A percentile compares a stretch with the other conserved stretches of the same genome.
Conservation (phyloP, 2,329 filamentous ascomycete genomes). For the Cladosporium sp. region DNA sequence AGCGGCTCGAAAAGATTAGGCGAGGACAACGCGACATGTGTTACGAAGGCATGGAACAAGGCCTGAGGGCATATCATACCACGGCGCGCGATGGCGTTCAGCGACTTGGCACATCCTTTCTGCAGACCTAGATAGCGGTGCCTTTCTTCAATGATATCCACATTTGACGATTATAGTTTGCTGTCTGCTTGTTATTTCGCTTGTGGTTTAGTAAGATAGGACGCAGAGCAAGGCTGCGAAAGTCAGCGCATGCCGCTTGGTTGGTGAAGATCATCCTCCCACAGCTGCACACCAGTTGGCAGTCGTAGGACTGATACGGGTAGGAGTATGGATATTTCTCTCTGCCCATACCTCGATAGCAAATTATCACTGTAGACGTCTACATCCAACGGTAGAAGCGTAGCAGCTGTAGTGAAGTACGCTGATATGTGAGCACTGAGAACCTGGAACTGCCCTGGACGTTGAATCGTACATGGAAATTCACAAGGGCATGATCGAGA, state of each 20-base stretch:
- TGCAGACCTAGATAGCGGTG: neutral
- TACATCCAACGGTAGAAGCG: neutral
- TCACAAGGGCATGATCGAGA: too few relatives aligned
- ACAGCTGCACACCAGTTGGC: neutral
- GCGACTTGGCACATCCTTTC: constrained; percentile 12
- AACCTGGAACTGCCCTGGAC: too few relatives aligned
- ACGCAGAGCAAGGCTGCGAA: neutral
- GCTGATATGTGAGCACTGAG: neutral
- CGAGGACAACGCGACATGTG: constrained; percentile 2
- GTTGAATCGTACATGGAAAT: too few relatives aligned
- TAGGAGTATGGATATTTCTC: neutral
- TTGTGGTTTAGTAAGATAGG: neutral
- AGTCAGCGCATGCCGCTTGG: neutral
- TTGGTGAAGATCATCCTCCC: neutral
- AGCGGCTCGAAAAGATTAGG: neutral
- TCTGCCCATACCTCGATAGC: neutral
- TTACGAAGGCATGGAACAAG: constrained; percentile 1
- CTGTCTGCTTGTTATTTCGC: neutral
- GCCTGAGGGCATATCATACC: neutral
- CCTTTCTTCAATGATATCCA: constrained; percentile 14
- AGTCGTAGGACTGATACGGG: neutral
- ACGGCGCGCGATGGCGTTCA: constrained; percentile 10
- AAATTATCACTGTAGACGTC: too few relatives aligned
- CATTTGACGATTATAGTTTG: neutral
- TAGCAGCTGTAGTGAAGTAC: neutral